Evolutionary conservation across 139 green algal genomes (phyloP), one percentile per base, ranked within the genome.

Genomic region (Tetraselmis striata): DNA sequence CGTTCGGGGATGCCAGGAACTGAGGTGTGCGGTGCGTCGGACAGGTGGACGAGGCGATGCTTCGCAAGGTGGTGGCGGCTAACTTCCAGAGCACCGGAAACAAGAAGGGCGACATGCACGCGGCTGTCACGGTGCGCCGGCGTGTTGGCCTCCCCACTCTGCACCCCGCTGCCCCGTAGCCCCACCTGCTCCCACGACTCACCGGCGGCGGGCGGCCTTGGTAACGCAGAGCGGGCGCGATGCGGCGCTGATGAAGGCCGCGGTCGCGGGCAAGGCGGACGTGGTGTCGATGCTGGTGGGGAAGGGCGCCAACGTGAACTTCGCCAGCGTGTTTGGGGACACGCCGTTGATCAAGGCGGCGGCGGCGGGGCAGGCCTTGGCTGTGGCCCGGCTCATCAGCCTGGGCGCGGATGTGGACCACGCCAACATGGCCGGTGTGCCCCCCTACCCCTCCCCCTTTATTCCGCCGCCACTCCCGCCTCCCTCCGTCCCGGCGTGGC

Each of bases 391-490:
- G 45, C 18, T 67, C 11, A 67, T 67, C 18, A 5, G 18, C 18
- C 18, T 67, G 45, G 45, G 45, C 11, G 45, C 45, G 5, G 45
- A 67, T 5, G 45, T 67, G 45, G 45, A 67, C 45, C 45, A 67
- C 45, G 45, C 45, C 45, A 67, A 67, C 18, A 67, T 67, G 45
- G 45, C 45, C 45, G 45, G 45, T 67, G 45, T 18, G 45, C 76
- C 23, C 1, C 86, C 83, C 25, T 88, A n/a, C 78, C 86, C 79
- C 0, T 93, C 94, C 30, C n/a, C n/a, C n/a, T n/a, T n/a, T n/a
- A n/a, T n/a, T n/a, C n/a, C n/a, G n/a, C n/a, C n/a, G n/a, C n/a
- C n/a, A n/a, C n/a, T n/a, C n/a, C n/a, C n/a, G n/a, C n/a, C n/a
- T n/a, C n/a, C n/a, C n/a, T n/a, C n/a, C n/a, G n/a, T n/a, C n/a